phyloP scores from a whole-genome alignment of 176 grass and related monocot species.

The Phragmites australis region DNA sequence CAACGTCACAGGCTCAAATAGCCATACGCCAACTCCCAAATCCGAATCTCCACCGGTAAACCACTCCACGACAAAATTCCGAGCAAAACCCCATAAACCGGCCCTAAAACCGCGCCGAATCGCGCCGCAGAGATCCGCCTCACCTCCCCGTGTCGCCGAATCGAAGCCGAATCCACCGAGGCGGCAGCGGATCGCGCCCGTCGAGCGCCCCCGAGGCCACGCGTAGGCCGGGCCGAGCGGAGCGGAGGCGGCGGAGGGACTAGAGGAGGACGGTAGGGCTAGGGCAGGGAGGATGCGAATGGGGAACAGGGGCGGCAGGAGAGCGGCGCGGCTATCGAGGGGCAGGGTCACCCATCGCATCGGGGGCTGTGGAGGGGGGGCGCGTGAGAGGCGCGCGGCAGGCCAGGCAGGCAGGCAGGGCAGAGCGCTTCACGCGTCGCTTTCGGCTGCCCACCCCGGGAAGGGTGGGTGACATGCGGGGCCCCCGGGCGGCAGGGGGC shows the following conservation, averaged over 20 bases:
- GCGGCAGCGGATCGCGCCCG: constrained; percentile 28
- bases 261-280: constrained; percentile 19
- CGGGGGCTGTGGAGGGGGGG: constrained; percentile 35
- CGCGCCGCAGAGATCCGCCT: constrained; percentile 25
- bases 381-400: constrained; percentile 35
- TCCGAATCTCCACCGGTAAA: constrained; percentile 43
- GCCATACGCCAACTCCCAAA: constrained; percentile 5
- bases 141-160: constrained; percentile 38
- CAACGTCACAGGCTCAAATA: constrained; percentile 2
- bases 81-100: constrained; percentile 32
- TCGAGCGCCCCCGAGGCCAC: not conserved
- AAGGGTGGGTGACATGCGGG: constrained; percentile 57
- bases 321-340: constrained; percentile 74
- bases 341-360: constrained; percentile 57
- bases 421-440: constrained; percentile 56
- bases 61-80: constrained; percentile 30
- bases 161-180: constrained; percentile 35
- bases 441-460: constrained; percentile 62
- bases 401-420: constrained; percentile 32
- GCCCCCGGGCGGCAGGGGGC: constrained; percentile 43
- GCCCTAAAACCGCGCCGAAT: not conserved
- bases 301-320: constrained; percentile 53
- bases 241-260: not conserved
- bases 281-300: constrained; percentile 41
- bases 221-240: too few species aligned